These are phyloP conservation scores for Penicillium sp. DNA, from an alignment of 2,329 filamentous ascomycete genomes.

Conservation along the genomic window DNA sequence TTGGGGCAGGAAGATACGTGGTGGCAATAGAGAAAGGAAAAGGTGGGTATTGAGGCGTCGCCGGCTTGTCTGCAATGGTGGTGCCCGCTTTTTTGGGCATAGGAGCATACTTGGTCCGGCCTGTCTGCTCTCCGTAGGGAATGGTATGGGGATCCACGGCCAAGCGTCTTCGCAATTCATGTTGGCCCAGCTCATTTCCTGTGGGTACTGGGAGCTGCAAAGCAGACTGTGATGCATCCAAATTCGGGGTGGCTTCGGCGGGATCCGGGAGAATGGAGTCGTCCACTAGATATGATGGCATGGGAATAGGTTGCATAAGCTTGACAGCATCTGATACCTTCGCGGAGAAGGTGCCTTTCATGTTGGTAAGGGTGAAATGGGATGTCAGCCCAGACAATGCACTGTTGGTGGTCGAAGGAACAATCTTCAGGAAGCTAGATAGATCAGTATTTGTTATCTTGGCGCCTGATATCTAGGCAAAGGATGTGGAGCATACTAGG, in stretches of 20 bases:
- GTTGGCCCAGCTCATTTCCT: constrained; percentile 19
- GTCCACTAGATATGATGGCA: constrained; percentile 1
- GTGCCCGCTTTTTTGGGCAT: constrained; percentile 61
- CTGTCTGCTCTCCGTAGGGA: constrained; percentile 56
- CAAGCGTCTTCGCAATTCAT: constrained; percentile 31
- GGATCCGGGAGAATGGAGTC: constrained; percentile 9
- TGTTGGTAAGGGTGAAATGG: constrained; percentile 64
- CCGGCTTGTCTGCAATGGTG: constrained; percentile 56
- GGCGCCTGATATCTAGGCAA: neutral
- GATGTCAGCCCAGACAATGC: constrained; percentile 54
- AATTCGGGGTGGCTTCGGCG: neutral
- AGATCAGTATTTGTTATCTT: neutral
- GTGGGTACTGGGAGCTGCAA: constrained; percentile 32
- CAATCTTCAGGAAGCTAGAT: constrained; percentile 59
- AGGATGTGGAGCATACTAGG: constrained; percentile 50
- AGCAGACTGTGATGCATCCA: constrained; percentile 3
- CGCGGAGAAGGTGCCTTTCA: constrained; percentile 60
- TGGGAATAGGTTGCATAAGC: constrained; percentile 15
- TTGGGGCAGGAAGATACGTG: constrained; percentile 49
- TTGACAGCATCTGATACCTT: constrained; percentile 29
- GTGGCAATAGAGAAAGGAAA: constrained; percentile 56
- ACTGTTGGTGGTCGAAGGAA: constrained; percentile 55
- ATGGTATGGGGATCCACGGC: constrained; percentile 37
- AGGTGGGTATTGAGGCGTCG: constrained; percentile 55
- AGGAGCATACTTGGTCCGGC: constrained; percentile 60